Percentiles rank a stretch among this genome's conserved stretches.
These are phyloP conservation scores for Gossypium gossypioides DNA, from an alignment of 441 rosid genomes.

Conservation along the genomic window DNA sequence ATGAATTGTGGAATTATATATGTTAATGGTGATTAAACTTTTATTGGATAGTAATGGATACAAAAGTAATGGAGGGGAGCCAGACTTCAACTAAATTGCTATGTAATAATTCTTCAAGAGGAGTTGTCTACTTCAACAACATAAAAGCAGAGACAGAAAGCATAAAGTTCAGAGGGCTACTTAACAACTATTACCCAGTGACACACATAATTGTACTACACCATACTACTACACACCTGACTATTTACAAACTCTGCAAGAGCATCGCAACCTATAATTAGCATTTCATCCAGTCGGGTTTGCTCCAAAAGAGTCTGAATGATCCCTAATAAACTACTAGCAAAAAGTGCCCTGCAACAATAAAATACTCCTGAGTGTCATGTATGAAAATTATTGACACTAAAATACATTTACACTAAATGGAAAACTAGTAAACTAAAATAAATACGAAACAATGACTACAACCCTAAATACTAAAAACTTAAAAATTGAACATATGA, in stretches of 20 bases:
- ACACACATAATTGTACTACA: not conserved
- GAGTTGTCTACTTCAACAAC: not conserved
- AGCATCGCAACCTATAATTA: conserved; percentile 56
- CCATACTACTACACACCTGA: conserved; percentile 51
- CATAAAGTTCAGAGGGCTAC: conserved; percentile 5
- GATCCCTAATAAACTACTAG: conserved; percentile 70
- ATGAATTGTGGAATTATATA: not conserved
- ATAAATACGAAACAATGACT: not conserved
- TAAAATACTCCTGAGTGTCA: conserved; percentile 13
- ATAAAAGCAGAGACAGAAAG: not conserved
- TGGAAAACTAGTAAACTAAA: not conserved
- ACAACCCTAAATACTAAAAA: not conserved
- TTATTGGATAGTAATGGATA: not conserved
- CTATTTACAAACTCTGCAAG: conserved; percentile 74
- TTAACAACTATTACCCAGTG: not conserved
- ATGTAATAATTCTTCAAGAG: conserved; percentile 1
- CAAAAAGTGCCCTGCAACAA: conserved; percentile 76
- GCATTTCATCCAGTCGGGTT: conserved; percentile 60
- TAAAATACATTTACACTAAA: not conserved
- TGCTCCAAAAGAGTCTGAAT: conserved; percentile 77
- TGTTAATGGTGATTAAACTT: not conserved
- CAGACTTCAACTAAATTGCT: not conserved
- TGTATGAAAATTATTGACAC: not conserved
- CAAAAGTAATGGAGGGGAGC: not conserved
- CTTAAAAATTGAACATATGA: not conserved